Evolutionary conservation across 1,284 basidiomycete species (phyloP).

Genomic region (Rhodotorula mucilaginosa): DNA sequence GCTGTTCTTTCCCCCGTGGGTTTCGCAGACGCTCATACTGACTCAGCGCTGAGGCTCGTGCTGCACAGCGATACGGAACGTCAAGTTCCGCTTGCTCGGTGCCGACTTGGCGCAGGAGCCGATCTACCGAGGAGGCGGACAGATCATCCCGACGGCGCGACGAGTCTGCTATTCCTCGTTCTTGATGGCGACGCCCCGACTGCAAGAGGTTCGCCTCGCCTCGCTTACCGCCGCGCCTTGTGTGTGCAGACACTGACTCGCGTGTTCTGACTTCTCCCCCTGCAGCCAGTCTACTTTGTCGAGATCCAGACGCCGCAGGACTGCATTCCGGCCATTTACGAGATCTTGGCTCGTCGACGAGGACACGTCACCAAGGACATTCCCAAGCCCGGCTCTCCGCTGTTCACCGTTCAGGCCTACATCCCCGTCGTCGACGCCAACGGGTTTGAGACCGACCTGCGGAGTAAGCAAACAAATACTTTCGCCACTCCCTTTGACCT

Average conservation of each 20-base stretch:
- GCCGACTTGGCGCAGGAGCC: slow-evolving; percentile 88
- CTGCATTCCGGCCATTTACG: slow-evolving; percentile 96
- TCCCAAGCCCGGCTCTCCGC: slow-evolving; percentile 92
- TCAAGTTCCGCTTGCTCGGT: slow-evolving; percentile 94
- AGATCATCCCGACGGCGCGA: slow-evolving; percentile 95
- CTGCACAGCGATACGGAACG: slow-evolving; percentile 84
- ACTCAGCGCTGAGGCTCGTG: too few relatives aligned
- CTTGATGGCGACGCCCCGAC: slow-evolving; percentile 63
- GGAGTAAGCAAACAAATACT: slow-evolving; percentile 53
- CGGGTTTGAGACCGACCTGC: slow-evolving; percentile 96
- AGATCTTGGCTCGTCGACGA: slow-evolving; percentile 89
- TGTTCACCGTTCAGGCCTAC: slow-evolving; percentile 95
- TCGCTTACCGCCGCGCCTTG: not conserved
- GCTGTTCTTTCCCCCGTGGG: not conserved
- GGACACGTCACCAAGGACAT: slow-evolving; percentile 98
- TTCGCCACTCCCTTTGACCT: not conserved
- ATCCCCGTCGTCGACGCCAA: slow-evolving; percentile 98
- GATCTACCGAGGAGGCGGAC: slow-evolving; percentile 95
- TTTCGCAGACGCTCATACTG: not conserved
- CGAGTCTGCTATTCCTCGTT: slow-evolving; percentile 99
- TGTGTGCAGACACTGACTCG: too few relatives aligned
- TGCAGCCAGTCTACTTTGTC: slow-evolving; percentile 97
- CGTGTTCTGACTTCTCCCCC: too few relatives aligned
- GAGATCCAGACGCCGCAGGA: slow-evolving; percentile 98
- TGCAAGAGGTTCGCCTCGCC: slow-evolving; percentile 42